These are phyloP conservation scores for Debaryomycetaceae sp. DNA, from an alignment of 1,139 yeast genomes.

Conservation along the genomic window DNA sequence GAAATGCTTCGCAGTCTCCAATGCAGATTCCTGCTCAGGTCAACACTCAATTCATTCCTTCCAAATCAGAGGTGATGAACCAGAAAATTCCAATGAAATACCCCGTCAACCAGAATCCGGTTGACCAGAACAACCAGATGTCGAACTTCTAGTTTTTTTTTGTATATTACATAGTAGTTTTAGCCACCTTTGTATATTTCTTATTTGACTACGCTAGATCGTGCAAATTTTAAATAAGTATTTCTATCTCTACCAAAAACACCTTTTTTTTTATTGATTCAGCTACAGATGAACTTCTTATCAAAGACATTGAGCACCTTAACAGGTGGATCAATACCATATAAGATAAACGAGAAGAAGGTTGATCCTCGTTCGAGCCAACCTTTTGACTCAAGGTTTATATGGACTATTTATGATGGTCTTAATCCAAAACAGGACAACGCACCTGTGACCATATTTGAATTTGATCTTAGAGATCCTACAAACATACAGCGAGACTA, in stretches of 20 bases:
- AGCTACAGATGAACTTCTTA: conserved; percentile 52
- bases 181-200: not conserved
- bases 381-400: conserved; percentile 22
- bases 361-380: conserved; percentile 15
- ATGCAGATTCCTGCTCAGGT: not conserved
- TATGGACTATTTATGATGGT: conserved; percentile 53
- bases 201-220: not conserved
- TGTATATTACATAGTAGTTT: not conserved
- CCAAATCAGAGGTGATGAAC: not conserved
- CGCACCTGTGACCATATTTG: conserved; percentile 55
- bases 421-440: conserved; percentile 37
- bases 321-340: conserved; percentile 56
- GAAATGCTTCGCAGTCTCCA: not conserved
- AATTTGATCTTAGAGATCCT: conserved; percentile 51
- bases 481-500: conserved; percentile 24
- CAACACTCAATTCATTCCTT: not conserved
- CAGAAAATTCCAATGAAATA: no score
- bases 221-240: not conserved
- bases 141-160: not conserved
- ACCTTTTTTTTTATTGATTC: not conserved
- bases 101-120: not conserved
- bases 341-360: conserved; percentile 47
- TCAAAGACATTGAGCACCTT: conserved; percentile 54
- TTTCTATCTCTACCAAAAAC: conserved; percentile 1
- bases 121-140: not conserved